These are phyloP conservation scores for Aquilaria malaccensis DNA, from an alignment of 345 rosid species.

Conservation along the genomic window DNA sequence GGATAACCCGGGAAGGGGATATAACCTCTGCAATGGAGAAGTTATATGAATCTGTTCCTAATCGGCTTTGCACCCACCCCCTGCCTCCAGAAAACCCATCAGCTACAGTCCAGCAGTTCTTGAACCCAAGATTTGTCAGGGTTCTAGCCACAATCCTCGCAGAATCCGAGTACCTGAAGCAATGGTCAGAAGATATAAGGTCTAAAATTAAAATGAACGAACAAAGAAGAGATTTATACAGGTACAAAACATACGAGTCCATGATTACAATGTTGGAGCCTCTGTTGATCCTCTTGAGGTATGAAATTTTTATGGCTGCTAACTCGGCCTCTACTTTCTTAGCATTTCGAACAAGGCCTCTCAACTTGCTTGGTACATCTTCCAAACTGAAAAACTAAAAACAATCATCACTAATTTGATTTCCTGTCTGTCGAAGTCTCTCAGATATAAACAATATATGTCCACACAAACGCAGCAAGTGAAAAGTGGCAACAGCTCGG, in stretches of 20 bases:
- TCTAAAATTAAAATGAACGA: not conserved
- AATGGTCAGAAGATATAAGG: constrained; percentile 1
- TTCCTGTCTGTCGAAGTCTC: not conserved
- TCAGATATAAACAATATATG: too few species aligned
- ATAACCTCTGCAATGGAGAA: constrained; percentile 56
- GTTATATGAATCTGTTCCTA: constrained; percentile 79
- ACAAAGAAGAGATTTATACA: not conserved
- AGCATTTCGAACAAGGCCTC: constrained; percentile 54
- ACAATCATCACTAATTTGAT: not conserved
- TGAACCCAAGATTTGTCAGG: constrained; percentile 65
- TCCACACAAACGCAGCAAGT: too few species aligned
- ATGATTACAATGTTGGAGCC: constrained; percentile 75
- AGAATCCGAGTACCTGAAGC: constrained; percentile 64
- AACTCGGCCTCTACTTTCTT: constrained; percentile 90
- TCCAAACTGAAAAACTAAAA: constrained; percentile 47
- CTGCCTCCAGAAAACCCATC: constrained; percentile 84
- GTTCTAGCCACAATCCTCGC: constrained; percentile 72
- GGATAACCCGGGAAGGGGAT: constrained; percentile 61
- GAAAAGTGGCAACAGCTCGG: too few species aligned
- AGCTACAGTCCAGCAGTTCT: constrained; percentile 63
- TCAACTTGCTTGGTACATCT: constrained; percentile 75
- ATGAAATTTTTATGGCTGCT: constrained; percentile 80
- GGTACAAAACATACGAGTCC: constrained; percentile 64
- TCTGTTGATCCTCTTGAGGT: constrained; percentile 77
- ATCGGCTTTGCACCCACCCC: constrained; percentile 88